Base-by-base conservation (phyloP, 202 grass and related monocot species). In the Panicum virgatum region DNA sequence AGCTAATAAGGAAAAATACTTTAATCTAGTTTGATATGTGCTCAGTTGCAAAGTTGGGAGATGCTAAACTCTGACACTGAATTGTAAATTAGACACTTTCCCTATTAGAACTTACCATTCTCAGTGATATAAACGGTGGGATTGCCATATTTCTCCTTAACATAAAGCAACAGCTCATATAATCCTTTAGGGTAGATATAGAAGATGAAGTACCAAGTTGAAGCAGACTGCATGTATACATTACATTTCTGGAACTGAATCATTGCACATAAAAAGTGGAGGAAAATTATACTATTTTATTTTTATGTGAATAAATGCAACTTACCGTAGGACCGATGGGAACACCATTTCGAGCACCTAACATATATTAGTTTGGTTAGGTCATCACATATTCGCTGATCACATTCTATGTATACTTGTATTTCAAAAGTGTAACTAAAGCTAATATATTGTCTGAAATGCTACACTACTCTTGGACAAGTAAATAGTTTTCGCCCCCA, bases 121-220 rank as follows among this genome's bases (percentile, higher is more conserved):
- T 97, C 94, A 43, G 91, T 93, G 18, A 97, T 77, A 76, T 90
- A 97, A 32, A 97, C 45, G 0, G 79, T 62, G 15, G 91, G 89
- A 73, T 93, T 89, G 23, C 80, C 86, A 34, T 97, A 97, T 1
- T 63, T 93, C 0, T 75, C 52, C 54, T 97, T 97, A 22, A 92
- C 61, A 77, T 97, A 82, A 26, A 90, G 66, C 20, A 93, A 44
- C 3, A 97, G 15, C 51, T 91, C 76, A 62, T 29, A 76, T 18
- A 93, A 84, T 4, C 94, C 91, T 86, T 6, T 56, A 45, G 94
- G 94, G 45, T 91, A 97, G 11, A 97, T 71, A 62, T 40, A 66
- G 63, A 66, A 39, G 4, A 9, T 59, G 56, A 86, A 85, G 32
- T 91, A 73, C 90, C 88, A 97, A 43, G 65, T 0, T 67, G 87